Percentiles rank a stretch among this genome's conserved stretches.
These are phyloP conservation scores for Cadophora sp. DNA, from an alignment of 2,329 filamentous ascomycete genomes.

Conservation along the genomic window DNA sequence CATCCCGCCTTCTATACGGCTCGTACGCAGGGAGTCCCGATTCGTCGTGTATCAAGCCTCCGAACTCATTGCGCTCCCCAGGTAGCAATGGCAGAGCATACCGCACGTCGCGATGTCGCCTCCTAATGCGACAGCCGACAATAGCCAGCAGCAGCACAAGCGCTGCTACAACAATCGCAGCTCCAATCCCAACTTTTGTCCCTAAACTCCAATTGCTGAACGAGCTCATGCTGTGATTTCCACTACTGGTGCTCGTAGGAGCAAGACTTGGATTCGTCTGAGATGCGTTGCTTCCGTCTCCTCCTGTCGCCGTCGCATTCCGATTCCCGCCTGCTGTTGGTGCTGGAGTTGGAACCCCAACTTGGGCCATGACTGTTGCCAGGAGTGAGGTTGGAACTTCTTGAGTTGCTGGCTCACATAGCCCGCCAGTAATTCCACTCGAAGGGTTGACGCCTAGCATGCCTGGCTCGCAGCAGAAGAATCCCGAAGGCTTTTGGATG, in stretches of 20 bases:
- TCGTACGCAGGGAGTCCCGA: conserved; percentile 16
- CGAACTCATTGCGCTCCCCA: conserved; percentile 19
- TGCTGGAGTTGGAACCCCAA: conserved; percentile 19
- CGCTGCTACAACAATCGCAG: conserved; percentile 3
- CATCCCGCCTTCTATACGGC: conserved; percentile 17
- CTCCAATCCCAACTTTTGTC: conserved; percentile 18
- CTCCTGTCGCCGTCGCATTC: conserved; percentile 15
- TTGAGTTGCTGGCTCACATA: conserved; percentile 26
- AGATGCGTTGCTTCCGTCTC: not conserved
- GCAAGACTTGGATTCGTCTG: conserved; percentile 19
- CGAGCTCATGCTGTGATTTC: not conserved
- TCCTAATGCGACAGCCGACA: not conserved
- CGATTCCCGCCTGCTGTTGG: conserved; percentile 9
- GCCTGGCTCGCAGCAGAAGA: conserved; percentile 27
- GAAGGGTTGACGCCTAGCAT: conserved; percentile 19
- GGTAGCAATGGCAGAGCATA: conserved; percentile 1
- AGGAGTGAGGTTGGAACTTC: conserved; percentile 21
- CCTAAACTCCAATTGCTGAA: conserved; percentile 17
- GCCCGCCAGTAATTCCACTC: conserved; percentile 8
- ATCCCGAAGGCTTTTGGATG: conserved; percentile 9
- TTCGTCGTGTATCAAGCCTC: not conserved
- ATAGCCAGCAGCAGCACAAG: conserved; percentile 5
- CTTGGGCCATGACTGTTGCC: conserved; percentile 22
- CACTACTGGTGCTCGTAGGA: not conserved
- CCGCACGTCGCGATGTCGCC: not conserved